Base-by-base conservation (phyloP, 345 rosid species). In the Ailanthus altissimus region DNA sequence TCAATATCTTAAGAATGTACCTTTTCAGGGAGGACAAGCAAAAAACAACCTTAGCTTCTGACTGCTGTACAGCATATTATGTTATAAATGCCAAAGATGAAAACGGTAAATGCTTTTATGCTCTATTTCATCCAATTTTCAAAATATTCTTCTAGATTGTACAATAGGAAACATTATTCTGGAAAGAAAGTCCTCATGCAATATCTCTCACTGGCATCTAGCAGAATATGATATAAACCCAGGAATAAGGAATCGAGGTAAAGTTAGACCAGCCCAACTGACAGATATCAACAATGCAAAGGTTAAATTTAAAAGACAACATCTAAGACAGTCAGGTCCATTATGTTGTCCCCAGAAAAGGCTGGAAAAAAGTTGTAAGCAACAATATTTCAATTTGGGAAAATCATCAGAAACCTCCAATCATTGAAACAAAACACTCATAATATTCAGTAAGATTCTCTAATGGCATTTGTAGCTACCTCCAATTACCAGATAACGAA, bases 401-500 rank as follows among this genome's bases (percentile, higher is more conserved):
- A 61, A 57, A 40, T 56, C 67, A 43, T 26, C 49, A 72, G 63
- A 76, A 77, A 54, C 26, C 11, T 72, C 58, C 32, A 20, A 28
- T 46, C 26, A 61, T 42, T 32, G n/a, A 60, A 36, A 38, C 59
- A 74, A 62, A 45, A 18, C 28, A 74, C 54, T 53, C 58, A 74
- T 15, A 74, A 46, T 54, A 77, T 42, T 62, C 56, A 65, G 45
- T 25, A 45, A 67, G 16, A 64, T 38, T 63, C 53, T 14, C 14
- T 57, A 6, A 32, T 23, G 57, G 49, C 50, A 70, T 61, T 57
- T 63, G 71, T 79, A 15, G 75, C 67, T 89, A 96, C 99, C 99
- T 93, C 99, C 99, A 73, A 96, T 90, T 59, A 93, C 98, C 90
- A 96, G 85, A 87, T 96, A 96, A 43, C 99, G 99, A 72, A 93